phyloP scores from a whole-genome alignment of 768 basidiomycete genomes.

The Astraeus odoratus region DNA sequence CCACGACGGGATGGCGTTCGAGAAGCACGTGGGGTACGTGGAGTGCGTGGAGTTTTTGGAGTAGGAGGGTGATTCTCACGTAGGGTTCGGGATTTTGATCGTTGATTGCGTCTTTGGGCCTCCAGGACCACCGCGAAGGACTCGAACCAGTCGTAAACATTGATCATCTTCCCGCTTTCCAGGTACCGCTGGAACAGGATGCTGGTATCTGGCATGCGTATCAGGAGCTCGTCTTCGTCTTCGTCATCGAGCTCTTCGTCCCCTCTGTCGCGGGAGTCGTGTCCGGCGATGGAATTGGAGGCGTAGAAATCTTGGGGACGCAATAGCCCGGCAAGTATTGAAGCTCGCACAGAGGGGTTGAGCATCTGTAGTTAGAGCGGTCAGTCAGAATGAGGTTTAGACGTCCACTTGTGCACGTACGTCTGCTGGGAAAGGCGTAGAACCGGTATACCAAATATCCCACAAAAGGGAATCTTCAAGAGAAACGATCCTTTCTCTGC shows the following conservation, averaged over 20 bases:
- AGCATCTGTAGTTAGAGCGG: constrained; percentile 38
- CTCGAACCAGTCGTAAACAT: constrained; percentile 86
- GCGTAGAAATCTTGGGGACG: constrained; percentile 45
- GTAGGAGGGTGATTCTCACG: not conserved
- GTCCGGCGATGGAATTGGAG: not conserved
- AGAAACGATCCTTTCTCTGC: constrained; percentile 37
- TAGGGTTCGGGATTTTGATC: not conserved
- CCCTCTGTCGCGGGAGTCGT: not conserved
- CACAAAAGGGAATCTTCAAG: constrained; percentile 51
- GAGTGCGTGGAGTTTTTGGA: not conserved
- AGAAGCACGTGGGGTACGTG: not conserved
- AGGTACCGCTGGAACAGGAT: constrained; percentile 73
- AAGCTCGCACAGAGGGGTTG: constrained; percentile 63
- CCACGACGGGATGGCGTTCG: not conserved
- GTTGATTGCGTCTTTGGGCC: constrained; percentile 33
- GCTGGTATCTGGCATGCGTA: constrained; percentile 64
- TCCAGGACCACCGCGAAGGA: constrained; percentile 66
- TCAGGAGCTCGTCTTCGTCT: constrained; percentile 29
- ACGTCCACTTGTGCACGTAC: constrained; percentile 29
- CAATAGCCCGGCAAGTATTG: constrained; percentile 53
- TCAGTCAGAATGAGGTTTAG: constrained; percentile 1
- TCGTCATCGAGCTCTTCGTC: constrained; percentile 9
- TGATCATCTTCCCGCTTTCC: constrained; percentile 76
- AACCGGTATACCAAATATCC: constrained; percentile 71
- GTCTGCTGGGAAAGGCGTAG: constrained; percentile 59